Evolutionary conservation across 2,329 filamentous ascomycete genomes (phyloP).

Genomic region (Fusarium lateritium): DNA sequence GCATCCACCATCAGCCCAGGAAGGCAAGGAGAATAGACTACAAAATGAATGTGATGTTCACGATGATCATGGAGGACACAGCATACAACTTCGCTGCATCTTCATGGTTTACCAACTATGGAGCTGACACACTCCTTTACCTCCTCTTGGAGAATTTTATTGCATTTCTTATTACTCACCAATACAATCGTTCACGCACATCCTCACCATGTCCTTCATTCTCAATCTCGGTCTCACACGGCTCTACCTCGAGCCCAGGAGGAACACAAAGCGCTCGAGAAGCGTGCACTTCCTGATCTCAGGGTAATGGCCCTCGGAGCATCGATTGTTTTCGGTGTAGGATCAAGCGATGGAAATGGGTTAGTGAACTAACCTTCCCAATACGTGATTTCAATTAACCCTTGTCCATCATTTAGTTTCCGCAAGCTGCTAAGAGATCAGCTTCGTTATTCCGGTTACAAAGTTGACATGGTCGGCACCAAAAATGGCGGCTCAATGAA

Average conservation of each 20-base stretch:
- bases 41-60: not conserved
- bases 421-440: not conserved
- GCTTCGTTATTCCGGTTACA: not conserved
- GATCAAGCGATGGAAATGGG: conserved; percentile 6
- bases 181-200: not conserved
- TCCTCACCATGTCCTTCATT: conserved; percentile 1
- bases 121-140: not conserved
- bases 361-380: not conserved
- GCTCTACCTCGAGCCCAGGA: not conserved
- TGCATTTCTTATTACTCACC: not conserved
- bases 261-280: not conserved
- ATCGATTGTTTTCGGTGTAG: not conserved
- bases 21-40: not conserved
- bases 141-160: not conserved
- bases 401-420: not conserved
- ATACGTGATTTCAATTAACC: not conserved
- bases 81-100: not conserved
- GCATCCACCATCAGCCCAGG: not conserved
- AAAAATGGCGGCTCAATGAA: not conserved
- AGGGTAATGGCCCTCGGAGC: conserved; percentile 1
- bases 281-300: not conserved
- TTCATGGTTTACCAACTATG: not conserved
- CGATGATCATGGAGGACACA: not conserved
- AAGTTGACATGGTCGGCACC: conserved; percentile 3
- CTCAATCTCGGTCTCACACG: not conserved